phyloP scores from a whole-genome alignment of 2,329 filamentous ascomycete genomes.

The Dryadomyces quercus-mongolicae region DNA sequence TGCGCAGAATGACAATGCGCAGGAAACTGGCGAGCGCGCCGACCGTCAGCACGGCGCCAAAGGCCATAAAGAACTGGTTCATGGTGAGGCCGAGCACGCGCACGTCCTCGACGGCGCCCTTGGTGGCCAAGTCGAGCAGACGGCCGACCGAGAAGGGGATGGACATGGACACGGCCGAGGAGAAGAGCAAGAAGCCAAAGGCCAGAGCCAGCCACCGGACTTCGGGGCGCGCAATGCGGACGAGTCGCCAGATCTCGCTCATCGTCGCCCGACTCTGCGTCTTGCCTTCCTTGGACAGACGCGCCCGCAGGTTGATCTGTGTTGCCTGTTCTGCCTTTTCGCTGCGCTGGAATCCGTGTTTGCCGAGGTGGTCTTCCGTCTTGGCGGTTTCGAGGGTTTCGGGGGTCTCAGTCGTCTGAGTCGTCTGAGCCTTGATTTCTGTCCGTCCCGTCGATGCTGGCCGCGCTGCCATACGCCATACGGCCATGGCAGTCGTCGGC shows the following conservation, averaged over 20 bases:
- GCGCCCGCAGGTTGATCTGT: constrained; percentile 79
- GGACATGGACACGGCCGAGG: constrained; percentile 87
- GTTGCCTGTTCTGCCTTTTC: constrained; percentile 80
- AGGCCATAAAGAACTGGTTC: constrained; percentile 75
- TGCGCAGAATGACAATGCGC: constrained; percentile 81
- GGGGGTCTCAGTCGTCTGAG: not conserved
- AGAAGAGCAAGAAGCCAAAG: constrained; percentile 75
- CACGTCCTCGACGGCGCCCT: constrained; percentile 51
- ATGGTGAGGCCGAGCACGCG: constrained; percentile 75
- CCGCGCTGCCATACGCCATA: no score
- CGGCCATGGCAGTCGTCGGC: no score
- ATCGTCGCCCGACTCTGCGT: constrained; percentile 44
- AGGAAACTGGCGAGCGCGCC: constrained; percentile 90
- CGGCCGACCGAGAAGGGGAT: constrained; percentile 95
- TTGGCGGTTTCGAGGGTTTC: not conserved
- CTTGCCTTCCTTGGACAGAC: constrained; percentile 72
- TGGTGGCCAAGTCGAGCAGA: constrained; percentile 84
- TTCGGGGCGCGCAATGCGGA: constrained; percentile 84
- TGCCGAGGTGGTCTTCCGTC: constrained; percentile 10
- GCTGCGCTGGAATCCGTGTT: constrained; percentile 31
- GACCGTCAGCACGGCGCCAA: constrained; percentile 64
- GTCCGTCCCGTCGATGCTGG: no score
- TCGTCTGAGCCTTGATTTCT: not conserved
- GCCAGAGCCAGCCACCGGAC: constrained; percentile 64
- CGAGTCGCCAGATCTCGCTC: constrained; percentile 70